Conservation (phyloP, 2,329 filamentous ascomycete species). For the Colletotrichum phormii region DNA sequence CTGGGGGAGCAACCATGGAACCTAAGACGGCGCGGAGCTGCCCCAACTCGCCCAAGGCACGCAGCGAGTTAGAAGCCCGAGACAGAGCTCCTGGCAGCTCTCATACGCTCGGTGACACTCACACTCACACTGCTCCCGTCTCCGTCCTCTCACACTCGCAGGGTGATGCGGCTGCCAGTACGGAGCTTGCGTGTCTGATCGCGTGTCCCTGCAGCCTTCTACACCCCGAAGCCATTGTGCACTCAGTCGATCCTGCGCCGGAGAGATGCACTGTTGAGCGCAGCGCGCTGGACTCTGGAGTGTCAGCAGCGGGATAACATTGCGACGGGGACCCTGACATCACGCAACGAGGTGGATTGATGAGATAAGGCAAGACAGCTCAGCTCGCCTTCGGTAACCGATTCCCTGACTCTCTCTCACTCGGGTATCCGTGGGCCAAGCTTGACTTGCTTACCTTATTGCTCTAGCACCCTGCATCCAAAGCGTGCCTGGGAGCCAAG, state of each 20-base stretch:
- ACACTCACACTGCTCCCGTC: constrained; percentile 11
- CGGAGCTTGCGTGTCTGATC: constrained; percentile 37
- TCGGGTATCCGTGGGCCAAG: neutral
- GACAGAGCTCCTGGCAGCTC: constrained; percentile 33
- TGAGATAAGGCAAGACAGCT: neutral
- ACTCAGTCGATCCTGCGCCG: neutral
- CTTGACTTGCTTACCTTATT: neutral
- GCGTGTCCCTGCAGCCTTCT: constrained; percentile 34
- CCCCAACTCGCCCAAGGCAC: constrained; percentile 10
- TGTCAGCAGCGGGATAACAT: neutral
- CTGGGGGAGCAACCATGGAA: constrained; percentile 5
- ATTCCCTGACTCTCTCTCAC: neutral
- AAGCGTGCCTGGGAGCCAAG: constrained; percentile 17
- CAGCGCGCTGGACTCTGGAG: neutral
- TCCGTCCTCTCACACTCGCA: neutral
- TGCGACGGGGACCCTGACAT: neutral
- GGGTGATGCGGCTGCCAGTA: constrained; percentile 27
- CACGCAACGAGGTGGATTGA: neutral
- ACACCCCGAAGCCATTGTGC: constrained; percentile 12
- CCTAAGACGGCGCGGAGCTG: neutral
- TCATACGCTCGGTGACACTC: constrained; percentile 28
- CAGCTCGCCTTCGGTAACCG: neutral
- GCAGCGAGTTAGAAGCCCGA: constrained; percentile 14
- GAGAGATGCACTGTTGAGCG: neutral
- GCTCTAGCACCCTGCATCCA: neutral